Base-by-base conservation (phyloP, 345 rosid genomes). In the Salix viminalis region DNA sequence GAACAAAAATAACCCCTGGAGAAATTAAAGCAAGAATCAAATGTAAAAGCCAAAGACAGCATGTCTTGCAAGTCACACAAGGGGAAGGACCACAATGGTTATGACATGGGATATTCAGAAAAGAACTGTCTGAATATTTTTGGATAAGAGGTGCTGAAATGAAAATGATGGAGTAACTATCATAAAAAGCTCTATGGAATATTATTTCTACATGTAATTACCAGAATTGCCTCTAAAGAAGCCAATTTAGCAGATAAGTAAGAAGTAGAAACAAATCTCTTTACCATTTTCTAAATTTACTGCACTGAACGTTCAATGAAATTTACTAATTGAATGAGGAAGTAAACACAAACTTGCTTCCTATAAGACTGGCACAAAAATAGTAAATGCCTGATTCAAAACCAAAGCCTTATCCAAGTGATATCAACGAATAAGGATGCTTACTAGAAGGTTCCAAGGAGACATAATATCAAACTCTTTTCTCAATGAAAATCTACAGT, bases 1-100 rank as follows among this genome's bases (percentile, higher is more conserved):
- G 97, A 77, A 94, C 97, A 84, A 96, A 96, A 75, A 96, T 91
- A 80, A 96, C 97, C 78, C 99, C 99, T 96, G 88, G 75, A 56
- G 71, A 73, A 52, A 65, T 62, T 67, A 50, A 41, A 58, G 52
- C 7, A 34, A 79, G 30, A 50, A 71, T 67, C 44, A 61, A 56
- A 68, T 58, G 61, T 70, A 23, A 46, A 26, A 75, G 65, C 24
- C 67, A 62, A 9, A 77, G 72, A 67, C 5, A 70, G 60, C 24
- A 73, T 7, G 42, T 46, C 54, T 73, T 69, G 72, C 72, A 77
- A 62, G 42, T 69, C 54, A 44, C 21, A 60, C 23, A 46, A 65
- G 41, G 37, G 21, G 21, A 37, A 62, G 44, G 21, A 7, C 56
- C 41, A 26, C 11, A 6, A 64, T 77, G 26, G 19, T 70, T 46